These are phyloP conservation scores for Aspergillus sp. DNA, from an alignment of 2,329 filamentous ascomycete species.

Conservation along the genomic window DNA sequence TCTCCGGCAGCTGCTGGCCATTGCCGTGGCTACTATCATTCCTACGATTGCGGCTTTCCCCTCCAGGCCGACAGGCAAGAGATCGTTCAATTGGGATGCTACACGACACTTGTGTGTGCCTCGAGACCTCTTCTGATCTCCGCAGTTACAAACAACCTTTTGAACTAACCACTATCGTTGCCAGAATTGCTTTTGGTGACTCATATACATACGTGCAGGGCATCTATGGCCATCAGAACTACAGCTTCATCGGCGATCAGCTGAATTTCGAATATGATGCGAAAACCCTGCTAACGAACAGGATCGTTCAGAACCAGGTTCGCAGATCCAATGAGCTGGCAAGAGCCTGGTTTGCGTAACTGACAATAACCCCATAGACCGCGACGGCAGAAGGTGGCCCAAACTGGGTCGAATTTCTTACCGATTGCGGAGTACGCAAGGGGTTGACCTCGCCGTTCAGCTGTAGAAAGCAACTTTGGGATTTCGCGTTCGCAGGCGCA, in stretches of 20 bases:
- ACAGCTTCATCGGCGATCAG: conserved; percentile 56
- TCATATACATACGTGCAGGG: conserved; percentile 53
- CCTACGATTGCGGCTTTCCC: conserved; percentile 6
- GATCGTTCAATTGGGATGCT: conserved; percentile 14
- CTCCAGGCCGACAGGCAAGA: neutral
- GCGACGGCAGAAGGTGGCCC: conserved; percentile 54
- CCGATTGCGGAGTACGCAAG: conserved; percentile 48
- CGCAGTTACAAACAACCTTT: neutral
- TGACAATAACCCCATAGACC: conserved; percentile 30
- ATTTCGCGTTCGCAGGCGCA: conserved; percentile 57
- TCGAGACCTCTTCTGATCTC: neutral
- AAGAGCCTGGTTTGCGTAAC: neutral
- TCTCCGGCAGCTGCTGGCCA: neutral
- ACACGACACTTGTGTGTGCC: conserved; percentile 18
- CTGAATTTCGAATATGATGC: conserved; percentile 49
- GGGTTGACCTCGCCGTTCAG: conserved; percentile 45
- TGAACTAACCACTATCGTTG: conserved; percentile 7
- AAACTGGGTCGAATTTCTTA: conserved; percentile 57
- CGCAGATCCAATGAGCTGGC: conserved; percentile 1
- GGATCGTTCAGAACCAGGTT: conserved; percentile 52
- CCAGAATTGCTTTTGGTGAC: conserved; percentile 32
- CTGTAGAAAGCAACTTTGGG: conserved; percentile 53
- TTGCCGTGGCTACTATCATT: conserved; percentile 2
- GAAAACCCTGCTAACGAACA: conserved; percentile 44
- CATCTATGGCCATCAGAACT: conserved; percentile 51